phyloP scores from a whole-genome alignment of 2,329 filamentous ascomycete genomes.

The Alternaria novae-zelandiae region DNA sequence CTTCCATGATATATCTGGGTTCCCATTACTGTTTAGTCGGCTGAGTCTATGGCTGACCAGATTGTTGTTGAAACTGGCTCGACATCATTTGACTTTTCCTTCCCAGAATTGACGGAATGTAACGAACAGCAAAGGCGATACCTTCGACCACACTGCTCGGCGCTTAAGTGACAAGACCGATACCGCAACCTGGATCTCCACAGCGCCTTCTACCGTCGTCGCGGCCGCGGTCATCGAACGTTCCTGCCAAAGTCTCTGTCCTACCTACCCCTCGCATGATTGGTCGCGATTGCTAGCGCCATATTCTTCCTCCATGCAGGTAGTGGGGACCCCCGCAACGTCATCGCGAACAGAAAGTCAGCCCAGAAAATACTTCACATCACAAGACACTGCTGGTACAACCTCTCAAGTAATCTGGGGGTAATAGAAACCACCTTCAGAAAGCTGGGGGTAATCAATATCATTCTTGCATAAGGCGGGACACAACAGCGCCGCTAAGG shows the following conservation, averaged over 20 bases:
- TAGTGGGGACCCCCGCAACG: slow-evolving; percentile 16
- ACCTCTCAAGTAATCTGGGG: slow-evolving; percentile 37
- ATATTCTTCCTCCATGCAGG: slow-evolving; percentile 23
- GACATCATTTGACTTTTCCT: not conserved
- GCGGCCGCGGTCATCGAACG: not conserved
- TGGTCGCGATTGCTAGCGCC: slow-evolving; percentile 21
- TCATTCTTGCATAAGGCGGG: slow-evolving; percentile 19
- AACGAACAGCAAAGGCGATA: not conserved
- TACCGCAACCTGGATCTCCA: not conserved
- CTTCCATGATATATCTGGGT: not conserved
- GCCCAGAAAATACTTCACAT: slow-evolving; percentile 23
- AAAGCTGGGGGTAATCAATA: slow-evolving; percentile 24
- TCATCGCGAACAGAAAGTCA: slow-evolving; percentile 21
- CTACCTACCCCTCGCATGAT: slow-evolving; percentile 11
- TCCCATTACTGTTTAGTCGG: no score
- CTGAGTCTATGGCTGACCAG: not conserved
- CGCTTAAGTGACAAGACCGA: not conserved
- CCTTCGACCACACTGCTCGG: not conserved
- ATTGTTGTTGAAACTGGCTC: not conserved
- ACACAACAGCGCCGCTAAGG: slow-evolving; percentile 20
- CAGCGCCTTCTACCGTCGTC: not conserved
- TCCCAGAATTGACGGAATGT: not conserved
- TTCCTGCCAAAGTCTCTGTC: not conserved
- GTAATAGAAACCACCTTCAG: slow-evolving; percentile 35
- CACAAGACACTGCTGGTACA: slow-evolving; percentile 24